Evolutionary conservation across 176 grass and related monocot species (phyloP).

Genomic region (Pontederia crassipes): DNA sequence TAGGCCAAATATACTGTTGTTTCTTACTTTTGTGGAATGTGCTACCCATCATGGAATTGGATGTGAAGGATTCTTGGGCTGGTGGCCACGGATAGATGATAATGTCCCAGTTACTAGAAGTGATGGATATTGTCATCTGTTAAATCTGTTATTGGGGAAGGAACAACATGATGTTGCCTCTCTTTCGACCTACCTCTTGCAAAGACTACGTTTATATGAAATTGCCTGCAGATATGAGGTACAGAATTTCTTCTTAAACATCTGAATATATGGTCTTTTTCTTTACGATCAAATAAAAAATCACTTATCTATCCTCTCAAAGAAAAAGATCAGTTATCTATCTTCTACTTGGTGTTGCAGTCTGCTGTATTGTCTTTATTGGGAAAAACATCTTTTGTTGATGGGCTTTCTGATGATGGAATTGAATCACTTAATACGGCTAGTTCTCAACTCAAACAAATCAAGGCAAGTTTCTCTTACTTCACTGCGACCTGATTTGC

Average conservation of each 20-base stretch:
- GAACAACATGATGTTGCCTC: constrained; percentile 81
- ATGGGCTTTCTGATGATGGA: constrained; percentile 36
- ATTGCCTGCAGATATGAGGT: constrained; percentile 89
- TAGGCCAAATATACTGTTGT: constrained; percentile 53
- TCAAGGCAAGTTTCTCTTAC: constrained; percentile 38
- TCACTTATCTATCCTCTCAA: constrained; percentile 18
- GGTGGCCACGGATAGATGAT: constrained; percentile 50
- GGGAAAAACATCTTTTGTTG: constrained; percentile 32
- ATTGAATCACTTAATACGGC: constrained; percentile 43
- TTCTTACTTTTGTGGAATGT: constrained; percentile 70
- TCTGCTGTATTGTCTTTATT: constrained; percentile 56
- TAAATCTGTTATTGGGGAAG: constrained; percentile 79
- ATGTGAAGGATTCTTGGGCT: constrained; percentile 91
- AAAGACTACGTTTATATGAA: constrained; percentile 79
- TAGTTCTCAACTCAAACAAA: constrained; percentile 68
- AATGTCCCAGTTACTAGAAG: constrained; percentile 46
- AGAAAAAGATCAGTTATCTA: constrained; percentile 12
- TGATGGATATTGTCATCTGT: constrained; percentile 61
- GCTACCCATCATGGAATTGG: constrained; percentile 68
- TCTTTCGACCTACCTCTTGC: constrained; percentile 58
- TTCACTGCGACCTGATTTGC: too few species aligned
- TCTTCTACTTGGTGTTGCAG: constrained; percentile 50
- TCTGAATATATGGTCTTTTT: constrained; percentile 13
- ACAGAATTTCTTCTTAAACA: constrained; percentile 4
- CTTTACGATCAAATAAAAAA: neutral